Conservation (phyloP, 805 yeast species). For the Zygosaccharomyces bailii region DNA sequence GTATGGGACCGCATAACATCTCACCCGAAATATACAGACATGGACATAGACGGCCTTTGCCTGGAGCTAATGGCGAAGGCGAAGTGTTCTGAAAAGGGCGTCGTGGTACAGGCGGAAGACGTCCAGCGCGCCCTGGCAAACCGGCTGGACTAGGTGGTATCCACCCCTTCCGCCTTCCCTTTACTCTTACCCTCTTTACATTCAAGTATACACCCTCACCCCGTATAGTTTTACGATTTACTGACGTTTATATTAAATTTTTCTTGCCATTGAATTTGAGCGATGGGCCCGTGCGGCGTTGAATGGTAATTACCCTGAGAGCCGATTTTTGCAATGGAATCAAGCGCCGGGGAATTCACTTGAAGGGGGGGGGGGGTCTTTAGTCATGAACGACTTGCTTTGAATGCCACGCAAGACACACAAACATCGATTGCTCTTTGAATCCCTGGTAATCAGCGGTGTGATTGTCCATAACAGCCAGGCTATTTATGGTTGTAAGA, state of each 20-base stretch:
- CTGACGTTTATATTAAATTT: neutral
- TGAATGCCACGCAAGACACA: neutral
- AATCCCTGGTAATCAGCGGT: too few relatives aligned
- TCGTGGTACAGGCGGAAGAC: conserved; percentile 76
- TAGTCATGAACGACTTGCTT: neutral
- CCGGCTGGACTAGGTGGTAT: conserved; percentile 23
- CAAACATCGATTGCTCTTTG: neutral
- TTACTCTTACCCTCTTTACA: too few relatives aligned
- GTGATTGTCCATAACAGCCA: too few relatives aligned
- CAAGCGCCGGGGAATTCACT: neutral
- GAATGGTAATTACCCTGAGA: neutral
- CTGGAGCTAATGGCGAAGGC: conserved; percentile 86
- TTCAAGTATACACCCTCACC: neutral
- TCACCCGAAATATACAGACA: conserved; percentile 89
- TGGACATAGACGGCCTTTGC: conserved; percentile 94
- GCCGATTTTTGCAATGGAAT: neutral
- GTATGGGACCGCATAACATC: conserved; percentile 95
- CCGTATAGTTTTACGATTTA: conserved; percentile 2
- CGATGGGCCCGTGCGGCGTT: neutral
- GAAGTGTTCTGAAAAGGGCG: conserved; percentile 91
- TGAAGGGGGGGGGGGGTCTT: neutral
- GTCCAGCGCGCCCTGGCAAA: conserved; percentile 52
- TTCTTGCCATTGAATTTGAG: neutral
- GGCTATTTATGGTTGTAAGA: neutral
- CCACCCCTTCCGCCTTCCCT: neutral